Conservation (phyloP, 495 filamentous ascomycete genomes). For the Schizothecium vesticola region DNA sequence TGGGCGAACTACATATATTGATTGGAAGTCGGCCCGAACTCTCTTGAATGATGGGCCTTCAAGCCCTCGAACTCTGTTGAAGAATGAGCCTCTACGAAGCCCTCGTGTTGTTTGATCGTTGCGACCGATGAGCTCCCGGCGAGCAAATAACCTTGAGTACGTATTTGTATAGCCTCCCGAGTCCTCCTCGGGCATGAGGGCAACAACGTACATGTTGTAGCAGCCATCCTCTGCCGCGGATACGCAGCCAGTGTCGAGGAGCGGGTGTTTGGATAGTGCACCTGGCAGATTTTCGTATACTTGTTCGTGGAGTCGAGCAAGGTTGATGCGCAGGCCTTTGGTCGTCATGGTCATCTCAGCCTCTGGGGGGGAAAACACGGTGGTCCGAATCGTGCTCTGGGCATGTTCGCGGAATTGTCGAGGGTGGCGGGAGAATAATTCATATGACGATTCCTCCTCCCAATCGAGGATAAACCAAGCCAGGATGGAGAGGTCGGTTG, state of each 20-base stretch:
- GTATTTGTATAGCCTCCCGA: background rate
- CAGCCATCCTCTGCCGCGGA: background rate
- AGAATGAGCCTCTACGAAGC: too few species aligned
- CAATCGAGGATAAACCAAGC: too few species aligned
- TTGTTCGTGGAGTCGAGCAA: too few species aligned
- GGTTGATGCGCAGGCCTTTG: background rate
- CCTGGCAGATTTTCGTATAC: too few species aligned
- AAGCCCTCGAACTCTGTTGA: too few species aligned
- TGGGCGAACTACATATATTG: background rate
- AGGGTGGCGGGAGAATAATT: background rate
- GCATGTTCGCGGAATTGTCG: background rate
- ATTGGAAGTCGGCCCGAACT: background rate
- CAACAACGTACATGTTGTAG: background rate
- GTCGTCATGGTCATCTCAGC: background rate
- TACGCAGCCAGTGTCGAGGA: background rate
- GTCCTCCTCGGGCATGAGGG: background rate
- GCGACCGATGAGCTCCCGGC: too few species aligned
- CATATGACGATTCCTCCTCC: too few species aligned
- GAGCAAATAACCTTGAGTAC: too few species aligned
- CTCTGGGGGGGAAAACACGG: background rate
- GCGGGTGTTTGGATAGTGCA: background rate
- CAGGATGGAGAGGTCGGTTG: background rate
- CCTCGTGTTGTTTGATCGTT: too few species aligned
- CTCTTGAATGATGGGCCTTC: too few species aligned
- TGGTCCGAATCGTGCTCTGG: background rate